These are phyloP conservation scores for Pascua guehoae DNA, from an alignment of 1,284 basidiomycete species.

Conservation along the genomic window DNA sequence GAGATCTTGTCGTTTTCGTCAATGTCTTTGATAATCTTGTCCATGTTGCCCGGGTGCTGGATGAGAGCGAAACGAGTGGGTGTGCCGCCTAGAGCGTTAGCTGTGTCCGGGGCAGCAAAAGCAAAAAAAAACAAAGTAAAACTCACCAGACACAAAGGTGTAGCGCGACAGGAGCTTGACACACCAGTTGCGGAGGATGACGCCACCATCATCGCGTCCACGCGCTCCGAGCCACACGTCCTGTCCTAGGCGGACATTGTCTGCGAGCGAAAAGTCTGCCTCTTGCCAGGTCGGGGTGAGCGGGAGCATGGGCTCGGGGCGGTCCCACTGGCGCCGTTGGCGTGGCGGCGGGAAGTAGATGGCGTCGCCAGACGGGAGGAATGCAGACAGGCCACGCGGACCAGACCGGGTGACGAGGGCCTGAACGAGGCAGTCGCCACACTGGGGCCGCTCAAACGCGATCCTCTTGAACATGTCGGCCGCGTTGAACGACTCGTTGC, in stretches of 20 bases:
- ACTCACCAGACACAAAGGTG: slow-evolving; percentile 21
- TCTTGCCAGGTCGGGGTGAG: slow-evolving; percentile 26
- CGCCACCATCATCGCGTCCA: slow-evolving; percentile 18
- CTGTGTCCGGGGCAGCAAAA: too few relatives aligned
- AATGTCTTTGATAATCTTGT: slow-evolving; percentile 13
- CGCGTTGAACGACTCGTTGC: slow-evolving; percentile 16
- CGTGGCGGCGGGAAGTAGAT: slow-evolving; percentile 15
- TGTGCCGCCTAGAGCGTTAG: slow-evolving; percentile 12
- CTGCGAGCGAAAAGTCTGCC: slow-evolving; percentile 24
- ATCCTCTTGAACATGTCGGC: slow-evolving; percentile 35
- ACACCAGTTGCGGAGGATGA: slow-evolving; percentile 31
- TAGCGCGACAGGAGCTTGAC: slow-evolving; percentile 43
- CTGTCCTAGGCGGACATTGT: slow-evolving; percentile 30
- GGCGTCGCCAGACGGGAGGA: slow-evolving; percentile 34
- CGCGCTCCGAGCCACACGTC: slow-evolving; percentile 29
- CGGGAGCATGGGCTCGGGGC: slow-evolving; percentile 33
- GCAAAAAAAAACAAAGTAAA: too few relatives aligned
- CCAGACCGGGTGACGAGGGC: slow-evolving; percentile 40
- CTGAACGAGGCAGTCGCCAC: slow-evolving; percentile 47
- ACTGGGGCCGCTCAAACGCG: slow-evolving; percentile 35
- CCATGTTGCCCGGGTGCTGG: slow-evolving; percentile 19
- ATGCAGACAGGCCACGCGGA: slow-evolving; percentile 37
- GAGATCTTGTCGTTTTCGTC: slow-evolving; percentile 19
- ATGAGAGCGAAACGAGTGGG: slow-evolving; percentile 28
- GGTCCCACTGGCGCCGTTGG: slow-evolving; percentile 18